Evolutionary conservation across 768 basidiomycete species (phyloP), one percentile per base, ranked within the genome.

Genomic region (Cystobasidium tubakii): DNA sequence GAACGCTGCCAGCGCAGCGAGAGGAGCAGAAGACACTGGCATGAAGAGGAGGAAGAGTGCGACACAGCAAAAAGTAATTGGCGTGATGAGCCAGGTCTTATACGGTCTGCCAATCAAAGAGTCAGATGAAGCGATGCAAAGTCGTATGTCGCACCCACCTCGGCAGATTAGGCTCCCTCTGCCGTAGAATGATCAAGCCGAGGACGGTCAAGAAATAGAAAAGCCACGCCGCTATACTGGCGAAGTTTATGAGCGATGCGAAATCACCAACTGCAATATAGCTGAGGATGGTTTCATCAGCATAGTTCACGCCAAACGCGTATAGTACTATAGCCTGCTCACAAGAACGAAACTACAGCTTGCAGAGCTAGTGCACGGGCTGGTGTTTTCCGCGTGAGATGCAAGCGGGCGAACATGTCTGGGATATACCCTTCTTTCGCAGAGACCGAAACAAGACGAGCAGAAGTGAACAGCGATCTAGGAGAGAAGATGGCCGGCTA

Each of bases 21-120:
- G 82, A 7, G 95, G 95, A 25, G 94, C 93, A 1, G 95, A 95
- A 72, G 94, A 88, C 64, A 95, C 84, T 1, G 94, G 93, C 91
- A 99, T 95, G 78, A 88, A 89, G 12, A 99, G 83, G 66, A 98
- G 84, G 82, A 94, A 94, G 64, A 92, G 83, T 1, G 92, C 91
- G 13, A 93, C 91, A 36, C 85, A 88, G 78, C 92, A 95, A 81
- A 98, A 98, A 3, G 84, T 87, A 34, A 97, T 83, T 0, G 95
- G 95, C 0, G 95, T 97, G 43, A 86, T 85, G 39, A 96, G 89
- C 88, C 89, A 96, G 4, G 92, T 90, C 78, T 87, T 90, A 80
- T 98, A 98, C 1, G 95, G 95, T 73, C 93, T 90, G 74, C 12
- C 1, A 6, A 21, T 29, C 42, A 7, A 17, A 42, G 13, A 60